A percentile compares a stretch with the other conserved stretches of the same genome.
Conservation (phyloP, 805 yeast genomes). For the Lipomyces spencermartinsiae region DNA sequence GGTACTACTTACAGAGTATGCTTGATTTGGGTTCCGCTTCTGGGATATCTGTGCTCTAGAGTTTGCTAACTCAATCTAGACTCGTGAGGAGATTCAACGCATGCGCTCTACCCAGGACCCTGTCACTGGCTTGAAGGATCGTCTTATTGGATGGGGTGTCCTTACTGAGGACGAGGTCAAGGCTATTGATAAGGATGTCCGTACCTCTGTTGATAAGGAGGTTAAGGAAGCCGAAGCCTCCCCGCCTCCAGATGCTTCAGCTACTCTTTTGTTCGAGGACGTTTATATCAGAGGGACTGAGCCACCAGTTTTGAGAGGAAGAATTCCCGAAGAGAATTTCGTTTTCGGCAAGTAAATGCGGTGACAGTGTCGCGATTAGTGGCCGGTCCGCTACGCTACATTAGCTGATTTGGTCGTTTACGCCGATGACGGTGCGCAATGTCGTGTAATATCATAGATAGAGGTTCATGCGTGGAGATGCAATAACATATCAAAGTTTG, state of each 20-base stretch:
- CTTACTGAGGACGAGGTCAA: conserved; percentile 96
- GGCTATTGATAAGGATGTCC: conserved; percentile 92
- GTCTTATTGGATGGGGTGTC: conserved; percentile 77
- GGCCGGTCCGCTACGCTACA: conserved; percentile 34
- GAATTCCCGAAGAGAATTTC: conserved; percentile 96
- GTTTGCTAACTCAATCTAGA: conserved; percentile 43
- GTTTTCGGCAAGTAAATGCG: conserved; percentile 53
- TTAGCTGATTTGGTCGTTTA: background rate
- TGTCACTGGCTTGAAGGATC: conserved; percentile 92
- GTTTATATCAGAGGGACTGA: conserved; percentile 95
- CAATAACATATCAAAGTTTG: background rate
- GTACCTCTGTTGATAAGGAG: conserved; percentile 94
- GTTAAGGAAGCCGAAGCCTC: conserved; percentile 91
- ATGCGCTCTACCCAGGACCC: conserved; percentile 99
- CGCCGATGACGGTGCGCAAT: background rate
- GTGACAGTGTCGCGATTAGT: conserved; percentile 1
- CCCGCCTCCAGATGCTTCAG: conserved; percentile 93
- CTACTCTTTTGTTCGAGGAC: conserved; percentile 94
- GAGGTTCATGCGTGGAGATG: background rate
- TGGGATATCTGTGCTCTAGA: background rate
- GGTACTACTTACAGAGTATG: conserved; percentile 94
- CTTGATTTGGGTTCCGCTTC: background rate
- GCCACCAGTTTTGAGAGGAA: conserved; percentile 91
- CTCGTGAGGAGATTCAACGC: conserved; percentile 99
- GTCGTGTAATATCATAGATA: background rate